Conservation (phyloP, 1,139 yeast genomes). For the Waltiozyma solani region DNA sequence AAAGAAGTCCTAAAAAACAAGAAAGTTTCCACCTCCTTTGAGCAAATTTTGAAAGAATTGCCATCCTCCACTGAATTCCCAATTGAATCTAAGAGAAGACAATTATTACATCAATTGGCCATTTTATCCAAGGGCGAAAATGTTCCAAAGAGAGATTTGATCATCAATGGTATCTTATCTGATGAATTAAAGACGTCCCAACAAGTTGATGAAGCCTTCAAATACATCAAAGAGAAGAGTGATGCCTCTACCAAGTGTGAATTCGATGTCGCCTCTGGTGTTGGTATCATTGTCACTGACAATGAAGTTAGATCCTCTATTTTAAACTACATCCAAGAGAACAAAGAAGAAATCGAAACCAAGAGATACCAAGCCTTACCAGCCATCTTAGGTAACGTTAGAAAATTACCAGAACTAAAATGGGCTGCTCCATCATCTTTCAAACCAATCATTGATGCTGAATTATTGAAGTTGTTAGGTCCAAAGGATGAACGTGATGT, state of each 20-base stretch:
- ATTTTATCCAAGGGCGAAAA: slow-evolving; percentile 40
- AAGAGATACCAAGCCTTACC: slow-evolving; percentile 77
- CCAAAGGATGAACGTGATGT: slow-evolving; percentile 95
- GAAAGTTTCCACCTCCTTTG: slow-evolving; percentile 67
- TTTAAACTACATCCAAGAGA: slow-evolving; percentile 43
- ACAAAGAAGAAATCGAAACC: slow-evolving; percentile 48
- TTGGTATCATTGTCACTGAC: slow-evolving; percentile 63
- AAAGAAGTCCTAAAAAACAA: slow-evolving; percentile 75
- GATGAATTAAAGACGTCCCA: slow-evolving; percentile 56
- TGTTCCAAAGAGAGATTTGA: slow-evolving; percentile 32
- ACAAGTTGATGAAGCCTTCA: slow-evolving; percentile 76
- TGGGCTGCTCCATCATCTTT: slow-evolving; percentile 89
- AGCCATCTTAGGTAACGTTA: slow-evolving; percentile 63
- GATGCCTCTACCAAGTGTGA: slow-evolving; percentile 31
- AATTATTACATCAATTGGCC: slow-evolving; percentile 72
- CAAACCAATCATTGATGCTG: slow-evolving; percentile 78
- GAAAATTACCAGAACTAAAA: slow-evolving; percentile 62
- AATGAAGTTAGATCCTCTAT: slow-evolving; percentile 56
- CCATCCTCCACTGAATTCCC: slow-evolving; percentile 23
- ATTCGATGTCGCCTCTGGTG: slow-evolving; percentile 63
- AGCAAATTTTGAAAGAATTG: slow-evolving; percentile 40
- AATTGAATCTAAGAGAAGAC: slow-evolving; percentile 40
- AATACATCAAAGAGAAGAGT: slow-evolving; percentile 47
- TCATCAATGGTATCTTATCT: slow-evolving; percentile 52
- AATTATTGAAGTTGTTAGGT: slow-evolving; percentile 62